Conservation (phyloP, 352 stramenopile genomes). For the Phytophthora fragariaefolia region DNA sequence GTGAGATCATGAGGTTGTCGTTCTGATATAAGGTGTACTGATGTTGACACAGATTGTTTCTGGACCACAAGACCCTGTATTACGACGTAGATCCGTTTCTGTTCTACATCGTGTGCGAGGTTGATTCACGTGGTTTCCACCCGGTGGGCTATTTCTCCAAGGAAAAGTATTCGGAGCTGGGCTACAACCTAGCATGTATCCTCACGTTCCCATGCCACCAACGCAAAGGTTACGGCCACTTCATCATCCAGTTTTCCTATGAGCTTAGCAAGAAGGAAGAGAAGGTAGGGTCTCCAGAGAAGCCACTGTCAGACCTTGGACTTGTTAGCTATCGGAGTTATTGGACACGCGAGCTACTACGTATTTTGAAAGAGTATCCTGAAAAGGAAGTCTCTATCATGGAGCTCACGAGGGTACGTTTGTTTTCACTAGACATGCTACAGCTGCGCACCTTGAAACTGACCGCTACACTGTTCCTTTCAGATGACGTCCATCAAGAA, state of each 20-base stretch:
- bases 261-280: conserved; percentile 98
- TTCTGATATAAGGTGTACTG: neutral
- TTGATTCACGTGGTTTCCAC: conserved; percentile 92
- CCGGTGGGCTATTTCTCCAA: conserved; percentile 99
- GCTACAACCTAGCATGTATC: conserved; percentile 99
- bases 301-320: conserved; percentile 98
- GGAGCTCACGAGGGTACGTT: conserved; percentile 92
- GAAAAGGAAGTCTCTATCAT: conserved; percentile 93
- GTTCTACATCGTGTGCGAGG: conserved; percentile 99
- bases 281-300: conserved; percentile 98
- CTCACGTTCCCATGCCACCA: conserved; percentile 99
- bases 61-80: conserved; percentile 99
- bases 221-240: conserved; percentile 98
- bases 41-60: conserved; percentile 86
- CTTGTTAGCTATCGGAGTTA: conserved; percentile 99
- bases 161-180: conserved; percentile 98
- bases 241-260: conserved; percentile 99
- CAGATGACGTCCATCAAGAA: conserved; percentile 93
- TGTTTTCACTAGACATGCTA: conserved; percentile 16
- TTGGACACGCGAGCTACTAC: conserved; percentile 97
- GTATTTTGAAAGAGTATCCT: conserved; percentile 86
- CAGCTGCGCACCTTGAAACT: neutral
- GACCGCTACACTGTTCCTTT: neutral
- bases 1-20: neutral
- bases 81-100: conserved; percentile 99